Percentiles rank a stretch among this genome's conserved stretches.
Evolutionary conservation across 2,329 filamentous ascomycete species (phyloP).

Genomic region (Aaosphaeria pasadenensis): DNA sequence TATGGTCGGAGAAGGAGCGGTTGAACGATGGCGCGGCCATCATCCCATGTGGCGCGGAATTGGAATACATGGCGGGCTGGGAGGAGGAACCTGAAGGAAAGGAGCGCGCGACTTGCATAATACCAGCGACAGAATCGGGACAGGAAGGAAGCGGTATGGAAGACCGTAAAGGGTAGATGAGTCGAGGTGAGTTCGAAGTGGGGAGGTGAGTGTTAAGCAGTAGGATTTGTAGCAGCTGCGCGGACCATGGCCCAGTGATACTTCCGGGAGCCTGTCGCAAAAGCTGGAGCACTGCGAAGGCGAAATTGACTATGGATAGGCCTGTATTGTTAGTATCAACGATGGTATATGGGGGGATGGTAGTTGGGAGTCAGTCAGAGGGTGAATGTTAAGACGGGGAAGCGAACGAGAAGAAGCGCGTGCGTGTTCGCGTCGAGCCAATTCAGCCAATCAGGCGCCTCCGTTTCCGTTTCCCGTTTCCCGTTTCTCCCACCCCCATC

Average conservation of each 20-base stretch:
- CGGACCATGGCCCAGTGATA: slow-evolving; percentile 1
- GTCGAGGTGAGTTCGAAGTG: slow-evolving; percentile 1
- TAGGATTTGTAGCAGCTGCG: background rate
- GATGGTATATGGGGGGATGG: too few relatives aligned
- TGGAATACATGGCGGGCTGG: slow-evolving; percentile 32
- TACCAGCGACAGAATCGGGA: slow-evolving; percentile 4
- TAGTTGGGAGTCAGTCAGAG: too few relatives aligned
- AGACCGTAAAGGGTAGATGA: slow-evolving; percentile 8
- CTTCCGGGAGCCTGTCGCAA: too few relatives aligned
- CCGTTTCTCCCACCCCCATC: too few relatives aligned
- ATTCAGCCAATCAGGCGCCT: slow-evolving; percentile 14
- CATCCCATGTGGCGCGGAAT: slow-evolving; percentile 24
- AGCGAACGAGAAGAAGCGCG: background rate
- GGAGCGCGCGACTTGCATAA: slow-evolving; percentile 36
- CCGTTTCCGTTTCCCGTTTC: background rate
- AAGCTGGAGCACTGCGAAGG: too few relatives aligned
- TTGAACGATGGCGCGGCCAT: slow-evolving; percentile 34
- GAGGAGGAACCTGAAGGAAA: slow-evolving; percentile 26
- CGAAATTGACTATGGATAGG: too few relatives aligned
- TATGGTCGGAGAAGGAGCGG: slow-evolving; percentile 38
- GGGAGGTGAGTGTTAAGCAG: slow-evolving; percentile 1
- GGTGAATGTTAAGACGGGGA: background rate
- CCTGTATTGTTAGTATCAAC: too few relatives aligned
- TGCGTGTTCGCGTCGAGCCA: slow-evolving; percentile 5
- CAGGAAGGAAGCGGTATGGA: background rate